These are phyloP conservation scores for Psilocybe sp. DNA, from an alignment of 768 basidiomycete genomes.

Conservation along the genomic window DNA sequence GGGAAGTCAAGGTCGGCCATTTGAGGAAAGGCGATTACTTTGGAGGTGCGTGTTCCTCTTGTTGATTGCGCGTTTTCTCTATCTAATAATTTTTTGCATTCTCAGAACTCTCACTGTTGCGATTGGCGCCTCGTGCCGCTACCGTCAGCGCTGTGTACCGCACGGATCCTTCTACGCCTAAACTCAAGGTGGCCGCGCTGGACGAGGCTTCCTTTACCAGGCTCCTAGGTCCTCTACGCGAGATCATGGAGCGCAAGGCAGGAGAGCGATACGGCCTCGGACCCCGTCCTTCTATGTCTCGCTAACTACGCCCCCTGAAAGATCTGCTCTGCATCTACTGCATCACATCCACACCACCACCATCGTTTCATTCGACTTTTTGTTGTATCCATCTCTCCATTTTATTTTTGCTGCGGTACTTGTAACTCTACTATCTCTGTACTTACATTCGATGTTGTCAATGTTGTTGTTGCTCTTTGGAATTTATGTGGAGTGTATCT, in stretches of 20 bases:
- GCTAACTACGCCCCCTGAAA: conserved; percentile 12
- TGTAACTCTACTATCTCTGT: neutral
- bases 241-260: conserved; percentile 91
- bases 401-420: conserved; percentile 6
- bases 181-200: conserved; percentile 90
- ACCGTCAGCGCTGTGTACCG: conserved; percentile 82
- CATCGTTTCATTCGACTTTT: no score
- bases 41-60: conserved; percentile 63
- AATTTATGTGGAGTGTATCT: no score
- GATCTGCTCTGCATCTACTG: neutral
- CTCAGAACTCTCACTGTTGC: conserved; percentile 87
- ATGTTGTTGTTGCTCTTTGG: no score
- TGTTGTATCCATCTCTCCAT: no score
- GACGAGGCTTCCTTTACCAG: conserved; percentile 94
- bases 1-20: conserved; percentile 69
- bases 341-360: neutral
- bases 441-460: no score
- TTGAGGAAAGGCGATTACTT: conserved; percentile 95
- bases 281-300: conserved; percentile 25
- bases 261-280: conserved; percentile 62
- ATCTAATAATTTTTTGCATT: neutral
- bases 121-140: conserved; percentile 89
- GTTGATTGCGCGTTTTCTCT: conserved; percentile 1
- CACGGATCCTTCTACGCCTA: conserved; percentile 44
- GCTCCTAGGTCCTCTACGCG: conserved; percentile 86